Evolutionary conservation across 805 yeast genomes (phyloP), one percentile per base, ranked within the genome.

Genomic region (Candida tammaniensis): DNA sequence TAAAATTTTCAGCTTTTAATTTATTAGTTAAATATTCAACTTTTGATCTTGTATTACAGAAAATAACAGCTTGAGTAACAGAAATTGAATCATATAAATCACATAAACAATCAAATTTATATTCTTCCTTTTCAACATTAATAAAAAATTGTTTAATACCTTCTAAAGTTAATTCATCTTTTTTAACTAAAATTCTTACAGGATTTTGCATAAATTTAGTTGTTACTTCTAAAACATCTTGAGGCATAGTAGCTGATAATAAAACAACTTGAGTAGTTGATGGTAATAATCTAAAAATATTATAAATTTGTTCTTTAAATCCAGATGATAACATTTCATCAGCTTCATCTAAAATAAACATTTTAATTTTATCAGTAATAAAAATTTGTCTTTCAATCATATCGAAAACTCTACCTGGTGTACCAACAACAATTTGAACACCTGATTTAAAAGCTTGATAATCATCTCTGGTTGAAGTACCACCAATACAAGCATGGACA

Each of bases 401-500:
- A 65, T 93, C 98, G 55, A 72, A 78, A 46, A 93, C 97, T 71
- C 98, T 81, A 57, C 98, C 98, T 52, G 98, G 98, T 40, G 98
- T 93, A 59, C 98, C 98, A 54, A 88, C 91, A 39, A 93, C 94
- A 40, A 91, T 76, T 70, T 91, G 97, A 47, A 85, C 94, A 49
- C 95, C 95, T 46, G 78, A 77, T 54, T 76, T 74, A 60, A 93
- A 77, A 48, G 85, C 87, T 61, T 81, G 84, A 47, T 85, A 74
- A 70, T 93, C 98, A 47, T 88, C 93, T 42, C 80, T 80, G 61
- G 87, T 76, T 42, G 86, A 77, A 43, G 95, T 91, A 62, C 98
- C 98, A 66, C 98, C 98, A 55, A 93, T 86, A 67, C 95, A 91
- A 35, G 98, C 96, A 61, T 93, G 97, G 54, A 93, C 89, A 46